These are phyloP conservation scores for Juglanconis sp. DNA, from an alignment of 2,329 filamentous ascomycete species.

Conservation along the genomic window DNA sequence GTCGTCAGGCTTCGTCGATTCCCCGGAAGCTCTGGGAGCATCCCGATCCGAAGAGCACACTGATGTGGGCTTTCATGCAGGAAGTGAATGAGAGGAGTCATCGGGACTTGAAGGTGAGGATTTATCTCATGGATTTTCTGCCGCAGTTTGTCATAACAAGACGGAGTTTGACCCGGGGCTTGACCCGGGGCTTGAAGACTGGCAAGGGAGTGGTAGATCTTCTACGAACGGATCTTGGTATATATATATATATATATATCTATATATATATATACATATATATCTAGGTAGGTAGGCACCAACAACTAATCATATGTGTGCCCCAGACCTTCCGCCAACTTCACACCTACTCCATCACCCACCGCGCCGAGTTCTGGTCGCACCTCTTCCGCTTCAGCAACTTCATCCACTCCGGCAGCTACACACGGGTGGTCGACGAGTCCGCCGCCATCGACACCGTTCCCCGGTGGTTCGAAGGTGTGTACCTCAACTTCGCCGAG, in stretches of 20 bases:
- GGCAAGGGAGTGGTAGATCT: too few relatives aligned
- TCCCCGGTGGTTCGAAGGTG: conserved; percentile 74
- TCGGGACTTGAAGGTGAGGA: conserved; percentile 54
- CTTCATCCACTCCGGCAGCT: conserved; percentile 62
- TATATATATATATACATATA: too few relatives aligned
- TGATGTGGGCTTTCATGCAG: conserved; percentile 67
- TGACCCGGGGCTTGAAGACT: too few relatives aligned
- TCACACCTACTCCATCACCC: conserved; percentile 64
- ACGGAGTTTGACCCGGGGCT: too few relatives aligned
- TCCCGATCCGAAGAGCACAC: conserved; percentile 56
- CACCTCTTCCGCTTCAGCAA: conserved; percentile 58
- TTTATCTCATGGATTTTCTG: not conserved
- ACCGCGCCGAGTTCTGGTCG: conserved; percentile 63
- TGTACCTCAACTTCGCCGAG: conserved; percentile 74
- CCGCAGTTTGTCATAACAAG: not conserved
- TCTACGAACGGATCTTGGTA: too few relatives aligned
- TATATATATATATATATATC: too few relatives aligned
- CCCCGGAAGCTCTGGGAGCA: conserved; percentile 69
- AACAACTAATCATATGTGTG: not conserved
- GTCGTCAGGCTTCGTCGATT: conserved; percentile 20
- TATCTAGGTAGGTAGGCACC: too few relatives aligned
- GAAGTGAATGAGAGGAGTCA: conserved; percentile 56
- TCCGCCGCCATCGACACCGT: conserved; percentile 65
- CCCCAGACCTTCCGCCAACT: conserved; percentile 64
- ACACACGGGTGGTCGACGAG: conserved; percentile 64